A percentile compares a stretch with the other conserved stretches of the same genome.
phyloP scores from a whole-genome alignment of 257 asterid genomes.

The Anisodus acutangulus region DNA sequence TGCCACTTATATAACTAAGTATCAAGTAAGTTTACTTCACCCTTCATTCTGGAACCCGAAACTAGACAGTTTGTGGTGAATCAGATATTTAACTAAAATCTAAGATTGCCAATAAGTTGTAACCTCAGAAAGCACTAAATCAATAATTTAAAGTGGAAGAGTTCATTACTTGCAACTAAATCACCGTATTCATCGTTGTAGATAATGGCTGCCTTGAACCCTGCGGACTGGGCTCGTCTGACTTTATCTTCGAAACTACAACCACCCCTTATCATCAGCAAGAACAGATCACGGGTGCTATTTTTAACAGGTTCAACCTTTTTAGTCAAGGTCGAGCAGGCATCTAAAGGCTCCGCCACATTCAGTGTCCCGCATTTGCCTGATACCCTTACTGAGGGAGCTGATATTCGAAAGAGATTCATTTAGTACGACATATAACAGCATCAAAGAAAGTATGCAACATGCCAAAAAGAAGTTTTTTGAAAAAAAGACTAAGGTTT shows the following conservation, averaged over 20 bases:
- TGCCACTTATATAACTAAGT: conserved; percentile 18
- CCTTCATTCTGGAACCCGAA: background rate
- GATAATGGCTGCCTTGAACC: conserved; percentile 75
- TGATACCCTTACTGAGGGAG: conserved; percentile 55
- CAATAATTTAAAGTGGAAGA: conserved; percentile 31
- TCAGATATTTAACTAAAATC: conserved; percentile 6
- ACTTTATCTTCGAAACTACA: conserved; percentile 84
- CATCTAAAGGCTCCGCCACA: conserved; percentile 78
- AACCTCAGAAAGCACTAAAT: conserved; percentile 30
- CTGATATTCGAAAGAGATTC: conserved; percentile 46
- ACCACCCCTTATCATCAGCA: conserved; percentile 74
- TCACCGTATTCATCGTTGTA: conserved; percentile 56
- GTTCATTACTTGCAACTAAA: conserved; percentile 74
- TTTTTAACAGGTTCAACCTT: conserved; percentile 40
- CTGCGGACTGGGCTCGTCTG: conserved; percentile 71
- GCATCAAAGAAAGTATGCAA: conserved; percentile 24
- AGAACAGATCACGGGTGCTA: conserved; percentile 52
- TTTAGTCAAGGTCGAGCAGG: conserved; percentile 62
- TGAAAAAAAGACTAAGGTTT: background rate
- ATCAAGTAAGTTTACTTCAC: background rate
- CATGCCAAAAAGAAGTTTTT: background rate
- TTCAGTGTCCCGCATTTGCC: conserved; percentile 61
- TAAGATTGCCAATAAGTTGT: conserved; percentile 4
- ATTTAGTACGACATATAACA: conserved; percentile 16
- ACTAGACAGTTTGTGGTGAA: background rate